These are phyloP conservation scores for Alternaria conjuncta DNA, from an alignment of 2,329 filamentous ascomycete species.

Conservation along the genomic window DNA sequence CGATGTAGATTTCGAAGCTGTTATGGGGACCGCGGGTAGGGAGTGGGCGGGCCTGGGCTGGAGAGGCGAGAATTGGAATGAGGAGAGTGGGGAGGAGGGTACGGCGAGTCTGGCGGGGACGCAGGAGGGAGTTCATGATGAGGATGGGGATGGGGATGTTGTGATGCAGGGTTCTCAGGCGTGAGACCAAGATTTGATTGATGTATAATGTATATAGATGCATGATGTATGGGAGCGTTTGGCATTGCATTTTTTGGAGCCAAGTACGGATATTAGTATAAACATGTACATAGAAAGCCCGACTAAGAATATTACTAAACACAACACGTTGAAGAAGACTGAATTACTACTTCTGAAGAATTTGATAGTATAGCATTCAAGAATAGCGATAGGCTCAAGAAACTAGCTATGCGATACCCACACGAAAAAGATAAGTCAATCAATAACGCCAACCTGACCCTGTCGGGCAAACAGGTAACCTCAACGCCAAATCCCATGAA, in stretches of 20 bases:
- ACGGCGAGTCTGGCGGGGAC: constrained; percentile 9
- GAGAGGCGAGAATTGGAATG: constrained; percentile 5
- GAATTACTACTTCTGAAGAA: background rate
- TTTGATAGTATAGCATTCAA: background rate
- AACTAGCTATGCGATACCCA: background rate
- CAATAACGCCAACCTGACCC: constrained; percentile 14
- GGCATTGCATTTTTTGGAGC: background rate
- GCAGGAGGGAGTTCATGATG: constrained; percentile 10
- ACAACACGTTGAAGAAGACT: background rate
- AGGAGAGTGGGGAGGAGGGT: background rate
- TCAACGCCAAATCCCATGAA: background rate
- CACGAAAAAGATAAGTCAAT: background rate
- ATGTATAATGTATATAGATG: background rate
- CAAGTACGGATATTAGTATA: background rate
- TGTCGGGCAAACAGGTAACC: constrained; percentile 12
- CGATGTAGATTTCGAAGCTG: constrained; percentile 64
- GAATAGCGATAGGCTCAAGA: background rate
- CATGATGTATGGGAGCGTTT: background rate
- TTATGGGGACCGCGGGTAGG: constrained; percentile 66
- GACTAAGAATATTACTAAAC: background rate
- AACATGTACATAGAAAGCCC: background rate
- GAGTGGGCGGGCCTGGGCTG: constrained; percentile 49
- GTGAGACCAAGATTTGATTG: background rate
- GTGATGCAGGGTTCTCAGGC: background rate
- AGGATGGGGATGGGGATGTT: constrained; percentile 8